These are phyloP conservation scores for Cladosporium sp. DNA, from an alignment of 2,329 filamentous ascomycete genomes.

Conservation along the genomic window DNA sequence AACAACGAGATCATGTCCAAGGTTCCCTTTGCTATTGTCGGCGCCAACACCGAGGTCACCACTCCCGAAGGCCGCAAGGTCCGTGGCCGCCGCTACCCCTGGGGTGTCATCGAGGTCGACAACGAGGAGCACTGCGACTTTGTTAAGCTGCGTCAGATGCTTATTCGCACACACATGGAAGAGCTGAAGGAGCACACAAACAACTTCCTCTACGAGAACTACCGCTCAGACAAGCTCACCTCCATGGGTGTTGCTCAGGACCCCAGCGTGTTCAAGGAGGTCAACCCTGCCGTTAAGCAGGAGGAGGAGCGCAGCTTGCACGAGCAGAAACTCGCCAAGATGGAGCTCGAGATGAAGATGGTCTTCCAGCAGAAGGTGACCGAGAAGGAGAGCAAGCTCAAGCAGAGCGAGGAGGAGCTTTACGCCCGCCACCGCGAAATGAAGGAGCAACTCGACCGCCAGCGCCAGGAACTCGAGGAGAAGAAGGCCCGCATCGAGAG, in stretches of 20 bases:
- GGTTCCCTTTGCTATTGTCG: slow-evolving; percentile 96
- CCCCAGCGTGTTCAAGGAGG: slow-evolving; percentile 99
- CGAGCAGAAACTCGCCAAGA: slow-evolving; percentile 99
- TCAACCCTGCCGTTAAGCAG: slow-evolving; percentile 99
- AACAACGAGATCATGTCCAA: slow-evolving; percentile 99
- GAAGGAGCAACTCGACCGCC: slow-evolving; percentile 98
- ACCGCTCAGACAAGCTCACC: slow-evolving; percentile 98
- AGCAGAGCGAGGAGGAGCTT: slow-evolving; percentile 98
- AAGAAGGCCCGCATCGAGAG: slow-evolving; percentile 96
- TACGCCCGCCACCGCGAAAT: slow-evolving; percentile 98
- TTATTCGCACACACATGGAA: slow-evolving; percentile 99
- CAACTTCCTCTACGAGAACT: slow-evolving; percentile 98
- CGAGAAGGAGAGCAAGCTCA: slow-evolving; percentile 99
- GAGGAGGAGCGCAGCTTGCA: slow-evolving; percentile 97
- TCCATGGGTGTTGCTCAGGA: slow-evolving; percentile 98
- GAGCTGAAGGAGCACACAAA: slow-evolving; percentile 99
- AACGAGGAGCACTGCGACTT: slow-evolving; percentile 99
- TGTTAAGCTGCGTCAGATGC: slow-evolving; percentile 99
- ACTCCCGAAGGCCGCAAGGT: slow-evolving; percentile 92
- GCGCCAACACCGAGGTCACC: slow-evolving; percentile 90
- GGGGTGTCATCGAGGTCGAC: slow-evolving; percentile 98
- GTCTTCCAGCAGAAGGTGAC: slow-evolving; percentile 99
- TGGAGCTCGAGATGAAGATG: slow-evolving; percentile 99
- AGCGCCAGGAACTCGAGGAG: slow-evolving; percentile 92
- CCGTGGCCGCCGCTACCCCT: slow-evolving; percentile 92